phyloP scores from a whole-genome alignment of 345 rosid genomes.

The Gossypium turneri region DNA sequence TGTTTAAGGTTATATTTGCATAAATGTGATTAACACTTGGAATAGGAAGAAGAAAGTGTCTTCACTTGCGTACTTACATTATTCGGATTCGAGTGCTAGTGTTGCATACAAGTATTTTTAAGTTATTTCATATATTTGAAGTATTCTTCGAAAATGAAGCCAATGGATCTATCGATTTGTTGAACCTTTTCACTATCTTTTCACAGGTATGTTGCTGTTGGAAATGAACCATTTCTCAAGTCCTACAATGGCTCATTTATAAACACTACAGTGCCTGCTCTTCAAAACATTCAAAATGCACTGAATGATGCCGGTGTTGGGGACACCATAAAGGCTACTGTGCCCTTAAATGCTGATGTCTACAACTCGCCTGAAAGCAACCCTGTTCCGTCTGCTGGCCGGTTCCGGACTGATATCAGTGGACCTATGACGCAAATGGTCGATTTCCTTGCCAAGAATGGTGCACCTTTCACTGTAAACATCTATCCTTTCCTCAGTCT shows the following conservation, averaged over 20 bases:
- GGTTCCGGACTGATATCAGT: conserved; percentile 58
- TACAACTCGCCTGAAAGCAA: conserved; percentile 55
- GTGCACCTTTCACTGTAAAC: conserved; percentile 81
- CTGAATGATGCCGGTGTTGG: conserved; percentile 70
- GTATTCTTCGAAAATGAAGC: too few relatives aligned
- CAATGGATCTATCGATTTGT: not conserved
- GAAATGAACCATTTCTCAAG: conserved; percentile 78
- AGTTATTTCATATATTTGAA: too few relatives aligned
- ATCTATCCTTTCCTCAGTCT: conserved; percentile 93
- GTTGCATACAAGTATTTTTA: not conserved
- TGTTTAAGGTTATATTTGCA: too few relatives aligned
- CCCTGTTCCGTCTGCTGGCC: conserved; percentile 72
- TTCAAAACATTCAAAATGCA: conserved; percentile 83
- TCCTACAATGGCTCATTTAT: conserved; percentile 67
- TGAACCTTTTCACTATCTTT: not conserved
- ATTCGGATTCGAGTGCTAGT: not conserved
- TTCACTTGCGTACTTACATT: not conserved
- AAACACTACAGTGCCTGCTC: conserved; percentile 72
- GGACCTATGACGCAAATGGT: conserved; percentile 59
- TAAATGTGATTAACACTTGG: not conserved
- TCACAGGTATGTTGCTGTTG: conserved; percentile 77
- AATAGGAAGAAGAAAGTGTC: not conserved
- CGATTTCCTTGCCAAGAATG: conserved; percentile 54
- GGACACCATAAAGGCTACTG: conserved; percentile 74
- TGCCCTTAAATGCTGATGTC: conserved; percentile 84